Evolutionary conservation across 805 yeast species (phyloP), one percentile per base, ranked within the genome.

Genomic region (Dipodascopsis uninucleata): DNA sequence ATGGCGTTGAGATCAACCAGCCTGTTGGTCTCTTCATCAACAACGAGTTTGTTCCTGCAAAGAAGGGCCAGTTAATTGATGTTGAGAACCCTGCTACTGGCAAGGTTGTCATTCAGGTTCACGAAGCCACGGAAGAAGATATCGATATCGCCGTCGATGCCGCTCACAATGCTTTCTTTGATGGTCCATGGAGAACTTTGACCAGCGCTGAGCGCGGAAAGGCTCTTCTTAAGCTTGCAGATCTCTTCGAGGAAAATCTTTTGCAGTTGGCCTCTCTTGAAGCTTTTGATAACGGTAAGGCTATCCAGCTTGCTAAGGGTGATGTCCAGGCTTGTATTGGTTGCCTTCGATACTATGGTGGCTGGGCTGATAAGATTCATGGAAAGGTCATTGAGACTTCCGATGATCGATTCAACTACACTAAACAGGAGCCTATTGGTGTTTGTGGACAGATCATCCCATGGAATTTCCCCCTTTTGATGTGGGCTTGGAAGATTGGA

Each of bases 381-480:
- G 96, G 96, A 58, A 74, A 79, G 55, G 67, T 81, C 47, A 75
- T 85, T 47, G 85, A 85, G 65, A 81, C 94, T 39, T 90, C 89
- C 52, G 65, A 68, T 46, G 70, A 78, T 39, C 85, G 85, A 67
- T 79, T 88, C 65, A 77, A 78, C 52, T 86, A 82, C 70, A 81
- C 90, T 55, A 78, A 80, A 66, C 82, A 83, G 67, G 95, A 88
- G 69, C 96, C 97, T 48, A 71, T 85, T 60, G 97, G 96, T 64
- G 96, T 89, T 36, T 86, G 95, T 66, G 97, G 95, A 48, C 95
- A 86, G 68, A 85, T 89, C 62, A 88, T 89, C 57, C 96, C 97
- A 58, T 89, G 97, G 97, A 89, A 89, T 72, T 89, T 87, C 79
- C 97, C 97, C 53, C 69, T 89, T 58, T 75, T 86, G 65, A 88